phyloP scores from a whole-genome alignment of 2,329 filamentous ascomycete genomes.

The Didymella arachidicola region DNA sequence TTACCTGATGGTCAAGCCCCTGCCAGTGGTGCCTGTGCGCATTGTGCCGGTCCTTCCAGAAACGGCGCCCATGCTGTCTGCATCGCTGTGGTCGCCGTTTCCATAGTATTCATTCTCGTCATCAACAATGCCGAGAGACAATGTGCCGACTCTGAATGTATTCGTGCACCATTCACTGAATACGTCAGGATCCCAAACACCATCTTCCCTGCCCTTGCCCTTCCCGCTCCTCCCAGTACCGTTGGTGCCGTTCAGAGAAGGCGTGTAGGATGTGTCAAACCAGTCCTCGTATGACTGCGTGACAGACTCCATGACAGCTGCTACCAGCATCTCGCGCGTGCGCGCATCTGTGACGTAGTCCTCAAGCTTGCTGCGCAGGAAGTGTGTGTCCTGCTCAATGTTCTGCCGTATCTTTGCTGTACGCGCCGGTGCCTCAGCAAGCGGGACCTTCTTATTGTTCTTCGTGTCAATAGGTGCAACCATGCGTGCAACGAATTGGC shows the following conservation, averaged over 20 bases:
- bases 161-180: slow-evolving; percentile 69
- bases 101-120: slow-evolving; percentile 31
- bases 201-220: slow-evolving; percentile 68
- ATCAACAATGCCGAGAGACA: slow-evolving; percentile 44
- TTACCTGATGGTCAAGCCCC: slow-evolving; percentile 18
- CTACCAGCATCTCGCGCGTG: slow-evolving; percentile 71
- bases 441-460: slow-evolving; percentile 34
- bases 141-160: slow-evolving; percentile 64
- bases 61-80: slow-evolving; percentile 33
- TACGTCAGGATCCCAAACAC: slow-evolving; percentile 70
- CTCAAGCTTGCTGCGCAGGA: slow-evolving; percentile 64
- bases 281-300: slow-evolving; percentile 70
- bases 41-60: slow-evolving; percentile 41
- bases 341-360: slow-evolving; percentile 71
- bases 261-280: slow-evolving; percentile 61
- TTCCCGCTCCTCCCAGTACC: slow-evolving; percentile 29
- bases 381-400: slow-evolving; percentile 65
- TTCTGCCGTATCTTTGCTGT: slow-evolving; percentile 59
- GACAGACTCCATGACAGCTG: slow-evolving; percentile 70
- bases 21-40: slow-evolving; percentile 33
- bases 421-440: slow-evolving; percentile 38
- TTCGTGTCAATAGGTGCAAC: slow-evolving; percentile 55
- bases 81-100: slow-evolving; percentile 40
- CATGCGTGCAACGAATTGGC: slow-evolving; percentile 64
- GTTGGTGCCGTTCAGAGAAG: slow-evolving; percentile 31